phyloP scores from a whole-genome alignment of 768 basidiomycete species.

The Lepiota venenata region DNA sequence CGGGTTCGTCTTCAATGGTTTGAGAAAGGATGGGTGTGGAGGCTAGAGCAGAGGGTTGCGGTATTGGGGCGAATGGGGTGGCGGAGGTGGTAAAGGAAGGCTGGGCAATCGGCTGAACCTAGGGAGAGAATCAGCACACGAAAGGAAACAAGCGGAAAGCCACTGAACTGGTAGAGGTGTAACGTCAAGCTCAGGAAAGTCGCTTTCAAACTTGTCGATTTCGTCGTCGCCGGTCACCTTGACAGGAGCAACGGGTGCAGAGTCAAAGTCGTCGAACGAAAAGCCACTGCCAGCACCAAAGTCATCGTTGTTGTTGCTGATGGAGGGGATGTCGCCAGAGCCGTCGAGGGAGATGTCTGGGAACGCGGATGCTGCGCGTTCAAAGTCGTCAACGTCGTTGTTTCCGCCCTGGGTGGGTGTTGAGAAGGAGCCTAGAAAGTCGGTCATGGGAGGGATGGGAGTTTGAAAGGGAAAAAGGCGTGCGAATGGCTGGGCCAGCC shows the following conservation, averaged over 20 bases:
- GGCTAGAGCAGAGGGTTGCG: constrained; percentile 66
- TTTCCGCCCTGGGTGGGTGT: constrained; percentile 24
- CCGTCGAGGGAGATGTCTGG: constrained; percentile 83
- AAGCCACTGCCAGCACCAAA: constrained; percentile 37
- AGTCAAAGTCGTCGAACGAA: constrained; percentile 66
- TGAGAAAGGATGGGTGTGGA: constrained; percentile 75
- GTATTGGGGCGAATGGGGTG: constrained; percentile 71
- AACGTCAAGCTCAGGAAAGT: constrained; percentile 79
- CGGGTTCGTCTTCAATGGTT: constrained; percentile 75
- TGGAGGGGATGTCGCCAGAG: constrained; percentile 46
- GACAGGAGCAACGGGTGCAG: constrained; percentile 41
- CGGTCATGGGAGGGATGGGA: constrained; percentile 35
- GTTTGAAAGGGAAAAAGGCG: too few relatives aligned
- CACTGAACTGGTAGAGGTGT: constrained; percentile 29
- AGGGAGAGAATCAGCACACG: background rate
- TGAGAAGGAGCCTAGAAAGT: constrained; percentile 32
- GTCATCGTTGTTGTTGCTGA: constrained; percentile 27
- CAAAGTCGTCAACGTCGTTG: constrained; percentile 71
- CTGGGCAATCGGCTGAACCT: constrained; percentile 32
- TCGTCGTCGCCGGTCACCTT: constrained; percentile 85
- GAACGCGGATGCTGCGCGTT: constrained; percentile 77
- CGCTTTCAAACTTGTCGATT: constrained; percentile 79
- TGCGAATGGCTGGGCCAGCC: background rate
- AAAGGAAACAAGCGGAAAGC: background rate
- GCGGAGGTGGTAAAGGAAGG: constrained; percentile 35